These are phyloP conservation scores for Petunia hybrid DNA, from an alignment of 305 asterid genomes.

Conservation along the genomic window DNA sequence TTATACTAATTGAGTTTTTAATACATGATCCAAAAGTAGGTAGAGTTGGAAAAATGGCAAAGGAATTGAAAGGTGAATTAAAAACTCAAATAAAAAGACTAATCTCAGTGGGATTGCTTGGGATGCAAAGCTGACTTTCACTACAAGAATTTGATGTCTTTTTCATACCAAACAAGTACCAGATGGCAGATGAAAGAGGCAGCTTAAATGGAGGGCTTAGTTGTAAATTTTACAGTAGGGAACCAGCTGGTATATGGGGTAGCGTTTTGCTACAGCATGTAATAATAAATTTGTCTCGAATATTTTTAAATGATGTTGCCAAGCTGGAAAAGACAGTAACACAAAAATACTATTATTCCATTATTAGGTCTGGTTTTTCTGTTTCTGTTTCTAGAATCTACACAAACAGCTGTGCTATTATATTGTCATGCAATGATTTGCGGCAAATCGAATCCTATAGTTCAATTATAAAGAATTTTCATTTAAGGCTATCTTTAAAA, in stretches of 20 bases:
- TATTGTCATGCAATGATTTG: not conserved
- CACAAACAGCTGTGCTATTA: not conserved
- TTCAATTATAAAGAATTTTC: not conserved
- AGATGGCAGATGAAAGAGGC: not conserved
- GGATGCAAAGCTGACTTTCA: conserved; percentile 19
- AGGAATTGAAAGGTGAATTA: too few species aligned
- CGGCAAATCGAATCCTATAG: not conserved
- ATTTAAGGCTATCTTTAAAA: not conserved
- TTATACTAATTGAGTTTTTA: too few species aligned
- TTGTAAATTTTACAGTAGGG: not conserved
- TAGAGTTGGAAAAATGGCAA: too few species aligned
- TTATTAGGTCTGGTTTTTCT: conserved; percentile 14
- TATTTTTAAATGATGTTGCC: not conserved
- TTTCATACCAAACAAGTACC: not conserved
- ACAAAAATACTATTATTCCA: not conserved
- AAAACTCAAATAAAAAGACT: not conserved
- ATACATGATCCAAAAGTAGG: too few species aligned
- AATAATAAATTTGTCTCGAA: not conserved
- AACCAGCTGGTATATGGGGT: conserved; percentile 23
- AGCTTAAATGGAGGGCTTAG: not conserved
- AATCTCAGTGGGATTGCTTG: conserved; percentile 1
- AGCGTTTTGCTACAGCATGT: conserved; percentile 17
- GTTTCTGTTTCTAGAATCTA: conserved; percentile 22
- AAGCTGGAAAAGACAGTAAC: conserved; percentile 1
- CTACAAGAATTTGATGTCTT: conserved; percentile 17